Evolutionary conservation across 345 rosid species (phyloP).

Genomic region (Kernera saxatilis): DNA sequence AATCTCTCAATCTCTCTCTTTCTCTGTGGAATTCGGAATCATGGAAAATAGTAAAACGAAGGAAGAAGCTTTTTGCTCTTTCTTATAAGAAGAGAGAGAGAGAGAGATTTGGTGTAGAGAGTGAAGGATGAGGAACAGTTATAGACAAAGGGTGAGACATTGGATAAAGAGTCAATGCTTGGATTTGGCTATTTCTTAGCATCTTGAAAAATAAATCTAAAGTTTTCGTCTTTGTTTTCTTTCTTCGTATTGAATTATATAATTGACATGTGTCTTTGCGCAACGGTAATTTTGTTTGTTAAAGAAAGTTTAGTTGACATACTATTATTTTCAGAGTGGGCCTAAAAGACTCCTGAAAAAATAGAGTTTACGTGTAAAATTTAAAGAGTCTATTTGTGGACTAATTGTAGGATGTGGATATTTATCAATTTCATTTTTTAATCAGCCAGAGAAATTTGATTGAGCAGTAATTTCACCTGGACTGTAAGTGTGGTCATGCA

Average conservation of each 20-base stretch:
- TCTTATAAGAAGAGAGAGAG: conserved; percentile 12
- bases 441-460: background rate
- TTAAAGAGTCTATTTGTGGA: conserved; percentile 10
- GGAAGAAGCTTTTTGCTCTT: conserved; percentile 18
- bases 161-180: conserved; percentile 38
- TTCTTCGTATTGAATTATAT: conserved; percentile 7
- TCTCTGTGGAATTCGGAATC: conserved; percentile 17
- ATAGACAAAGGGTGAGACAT: conserved; percentile 30
- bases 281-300: conserved; percentile 23
- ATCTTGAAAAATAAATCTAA: background rate
- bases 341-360: conserved; percentile 8
- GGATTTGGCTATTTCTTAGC: conserved; percentile 31
- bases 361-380: conserved; percentile 12
- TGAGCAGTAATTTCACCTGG: background rate
- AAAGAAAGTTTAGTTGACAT: conserved; percentile 27
- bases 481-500: background rate
- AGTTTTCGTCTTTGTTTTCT: conserved; percentile 5
- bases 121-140: conserved; percentile 24
- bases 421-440: background rate
- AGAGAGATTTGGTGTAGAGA: conserved; percentile 13
- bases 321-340: conserved; percentile 32
- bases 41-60: conserved; percentile 11
- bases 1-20: background rate
- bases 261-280: conserved; percentile 11
- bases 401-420: background rate